Evolutionary conservation across 2,329 filamentous ascomycete genomes (phyloP), one percentile per base, ranked within the genome.

Genomic region (Diaporthe aspalathi): DNA sequence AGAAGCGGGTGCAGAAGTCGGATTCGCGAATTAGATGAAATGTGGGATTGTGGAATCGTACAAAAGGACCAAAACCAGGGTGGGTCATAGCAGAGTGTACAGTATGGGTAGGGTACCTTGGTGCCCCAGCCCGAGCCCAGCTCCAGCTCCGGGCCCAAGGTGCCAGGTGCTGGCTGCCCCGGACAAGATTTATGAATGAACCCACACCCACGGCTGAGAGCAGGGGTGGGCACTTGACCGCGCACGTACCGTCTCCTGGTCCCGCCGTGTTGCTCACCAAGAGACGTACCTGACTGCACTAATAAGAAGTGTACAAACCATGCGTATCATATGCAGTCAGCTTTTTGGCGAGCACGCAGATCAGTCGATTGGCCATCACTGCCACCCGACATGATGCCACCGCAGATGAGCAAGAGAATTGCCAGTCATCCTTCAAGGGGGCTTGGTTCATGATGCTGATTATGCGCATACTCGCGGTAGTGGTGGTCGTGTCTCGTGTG

Each of bases 21-120:
- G 47, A 53, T 53, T 53, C 63, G 49, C 63, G 22, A 67, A 53
- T 47, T 40, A 40, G 63, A 53, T 67, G 63, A 67, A 67, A n/a
- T 67, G 63, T 67, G 63, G 49, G 53, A 35, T 35, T 63, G 57
- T 63, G 57, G 57, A 49, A 68, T 22, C 40, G 40, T 53, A 47
- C 49, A 56, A 67, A 68, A 45, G 52, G 38, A 68, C 49, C 50
- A 57, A 27, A 38, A 38, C 11, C 38, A 24, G 16, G 12, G 66
- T 68, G 66, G 53, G 29, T 12, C 66, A 9, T 38, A 16, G 24
- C 32, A 29, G 32, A 32, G 32, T n/a, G n/a, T n/a, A n/a, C n/a
- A n/a, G n/a, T n/a, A n/a, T n/a, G n/a, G n/a, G n/a, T n/a, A n/a
- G n/a, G n/a, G n/a, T n/a, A n/a, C n/a, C n/a, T n/a, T n/a, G n/a